Percentiles rank a stretch among this genome's conserved stretches.
Evolutionary conservation across 495 filamentous ascomycete genomes (phyloP).

Genomic region (Penicillium waksmanii): DNA sequence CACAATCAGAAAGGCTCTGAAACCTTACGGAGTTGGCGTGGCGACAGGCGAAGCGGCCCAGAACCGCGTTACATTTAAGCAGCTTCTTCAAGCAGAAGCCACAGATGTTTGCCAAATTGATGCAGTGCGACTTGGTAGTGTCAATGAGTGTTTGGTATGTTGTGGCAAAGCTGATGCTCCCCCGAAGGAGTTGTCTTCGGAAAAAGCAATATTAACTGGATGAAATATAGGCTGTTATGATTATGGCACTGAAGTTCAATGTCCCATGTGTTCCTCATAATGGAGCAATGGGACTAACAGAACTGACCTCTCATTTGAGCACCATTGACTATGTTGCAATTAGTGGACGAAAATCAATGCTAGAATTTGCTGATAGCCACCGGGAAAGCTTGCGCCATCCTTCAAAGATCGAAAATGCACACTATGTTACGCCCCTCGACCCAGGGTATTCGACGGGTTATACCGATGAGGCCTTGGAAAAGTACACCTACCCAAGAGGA

Average conservation of each 20-base stretch:
- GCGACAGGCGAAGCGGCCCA: constrained; percentile 97
- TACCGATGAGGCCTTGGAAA: neutral
- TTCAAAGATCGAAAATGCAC: constrained; percentile 76
- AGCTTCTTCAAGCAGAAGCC: constrained; percentile 75
- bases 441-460: constrained; percentile 62
- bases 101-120: constrained; percentile 91
- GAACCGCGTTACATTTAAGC: constrained; percentile 93
- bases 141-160: constrained; percentile 76
- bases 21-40: constrained; percentile 73
- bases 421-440: constrained; percentile 81
- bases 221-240: constrained; percentile 64
- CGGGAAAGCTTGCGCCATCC: constrained; percentile 93
- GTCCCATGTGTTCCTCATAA: constrained; percentile 92
- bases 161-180: no score
- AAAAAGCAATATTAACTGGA: no score
- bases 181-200: no score
- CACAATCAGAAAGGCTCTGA: constrained; percentile 77
- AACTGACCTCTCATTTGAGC: constrained; percentile 91
- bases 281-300: constrained; percentile 86
- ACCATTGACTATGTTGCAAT: constrained; percentile 95
- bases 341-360: constrained; percentile 72
- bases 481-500: neutral
- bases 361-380: constrained; percentile 91
- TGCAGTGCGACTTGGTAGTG: constrained; percentile 88
- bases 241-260: constrained; percentile 83